Conservation (phyloP, 2,329 filamentous ascomycete species). For the Neopestalotiopsis sp. region DNA sequence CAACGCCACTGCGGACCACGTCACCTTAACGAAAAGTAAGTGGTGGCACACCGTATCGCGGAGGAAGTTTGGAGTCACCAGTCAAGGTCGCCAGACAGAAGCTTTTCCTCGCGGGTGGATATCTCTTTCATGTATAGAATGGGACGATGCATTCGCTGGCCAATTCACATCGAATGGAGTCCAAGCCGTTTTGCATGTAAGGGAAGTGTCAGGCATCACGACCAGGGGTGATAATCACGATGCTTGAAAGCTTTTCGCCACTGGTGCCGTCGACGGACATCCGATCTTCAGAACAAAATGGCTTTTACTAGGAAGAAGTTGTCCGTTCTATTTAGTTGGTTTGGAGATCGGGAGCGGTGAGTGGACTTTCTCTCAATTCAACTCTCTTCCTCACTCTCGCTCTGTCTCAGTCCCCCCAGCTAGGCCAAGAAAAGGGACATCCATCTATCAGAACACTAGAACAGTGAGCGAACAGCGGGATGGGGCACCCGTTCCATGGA, state of each 20-base stretch:
- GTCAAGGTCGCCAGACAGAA: not conserved
- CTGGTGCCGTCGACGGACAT: not conserved
- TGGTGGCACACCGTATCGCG: not conserved
- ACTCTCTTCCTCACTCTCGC: too few relatives aligned
- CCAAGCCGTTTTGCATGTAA: not conserved
- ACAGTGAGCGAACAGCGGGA: too few relatives aligned
- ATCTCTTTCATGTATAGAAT: not conserved
- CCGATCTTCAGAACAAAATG: too few relatives aligned
- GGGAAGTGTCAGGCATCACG: not conserved
- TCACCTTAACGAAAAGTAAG: not conserved
- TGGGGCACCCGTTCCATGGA: too few relatives aligned
- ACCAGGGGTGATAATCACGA: not conserved
- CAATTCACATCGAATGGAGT: not conserved
- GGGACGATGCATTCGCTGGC: not conserved
- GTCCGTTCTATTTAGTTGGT: too few relatives aligned
- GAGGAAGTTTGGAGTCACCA: not conserved
- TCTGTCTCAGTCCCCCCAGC: too few relatives aligned
- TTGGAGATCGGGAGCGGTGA: too few relatives aligned
- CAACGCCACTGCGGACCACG: not conserved
- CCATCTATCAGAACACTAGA: too few relatives aligned
- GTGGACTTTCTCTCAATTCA: too few relatives aligned
- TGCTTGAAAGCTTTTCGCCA: not conserved
- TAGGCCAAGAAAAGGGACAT: too few relatives aligned
- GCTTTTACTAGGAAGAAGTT: too few relatives aligned
- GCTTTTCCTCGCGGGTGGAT: not conserved